Evolutionary conservation across 2,329 filamentous ascomycete species (phyloP), one percentile per base, ranked within the genome.

Genomic region (Purpureocillium takamizusanense): DNA sequence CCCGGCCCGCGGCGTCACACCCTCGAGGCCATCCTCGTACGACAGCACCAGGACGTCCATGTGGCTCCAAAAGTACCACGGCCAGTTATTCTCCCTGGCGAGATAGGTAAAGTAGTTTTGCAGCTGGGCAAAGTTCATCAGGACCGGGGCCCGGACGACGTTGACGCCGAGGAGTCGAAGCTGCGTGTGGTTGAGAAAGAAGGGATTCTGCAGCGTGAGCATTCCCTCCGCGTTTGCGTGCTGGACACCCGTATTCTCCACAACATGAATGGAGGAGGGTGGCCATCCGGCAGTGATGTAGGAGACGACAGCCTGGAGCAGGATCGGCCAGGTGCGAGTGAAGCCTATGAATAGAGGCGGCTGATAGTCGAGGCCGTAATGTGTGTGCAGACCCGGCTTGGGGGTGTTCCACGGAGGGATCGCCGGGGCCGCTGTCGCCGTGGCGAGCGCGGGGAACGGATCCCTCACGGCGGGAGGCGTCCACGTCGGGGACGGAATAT

Each of bases 221-320:
- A 60, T 56, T 3, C 63, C 65, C 8, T 60, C 54, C n/a, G 57
- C 51, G 49, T 78, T 78, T 35, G 70, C 66, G 38, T 70, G 57
- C 51, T 75, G 70, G 12, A 68, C 67, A 6, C 74, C 74, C 5
- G 69, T 78, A 54, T 79, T 79, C 48, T 79, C 75, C 21, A 78
- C 55, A 2, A 78, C 67, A 44, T 72, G 71, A 42, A 79, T 76
- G 44, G 77, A 66, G 15, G 60, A 59, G 0, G 70, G 54, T 2
- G 74, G 75, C 74, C 74, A 79, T 35, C 74, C 75, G 3, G 72
- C 70, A 1, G 73, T 70, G 44, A 79, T 69, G 52, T 78, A 79
- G 10, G 63, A 69, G 9, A 75, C 63, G 1, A 78, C 67, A 3
- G 66, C 60, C 54, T 78, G 75, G 12, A 74, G 63, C 2, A 79